A percentile compares a stretch with the other conserved stretches of the same genome.
Evolutionary conservation across 2,329 filamentous ascomycete genomes (phyloP).

Genomic region (Thielaviopsis euricoi): DNA sequence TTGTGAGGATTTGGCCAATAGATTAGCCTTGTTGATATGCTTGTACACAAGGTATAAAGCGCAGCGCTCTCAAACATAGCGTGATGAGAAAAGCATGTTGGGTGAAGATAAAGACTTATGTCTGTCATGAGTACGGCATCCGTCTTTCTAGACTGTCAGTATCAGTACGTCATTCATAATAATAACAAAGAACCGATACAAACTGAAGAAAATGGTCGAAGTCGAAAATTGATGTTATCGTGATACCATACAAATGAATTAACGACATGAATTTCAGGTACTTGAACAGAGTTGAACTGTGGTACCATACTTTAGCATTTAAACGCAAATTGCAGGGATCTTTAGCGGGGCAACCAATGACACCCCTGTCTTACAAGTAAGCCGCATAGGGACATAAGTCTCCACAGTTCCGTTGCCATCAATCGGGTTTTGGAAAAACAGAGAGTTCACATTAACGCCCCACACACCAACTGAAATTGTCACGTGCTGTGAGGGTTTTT

Average conservation of each 20-base stretch:
- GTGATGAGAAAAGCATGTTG: too few relatives aligned
- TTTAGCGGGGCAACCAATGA: conserved; percentile 4
- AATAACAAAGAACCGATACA: too few relatives aligned
- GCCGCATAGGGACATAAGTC: not conserved
- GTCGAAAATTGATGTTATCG: not conserved
- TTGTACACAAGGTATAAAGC: too few relatives aligned
- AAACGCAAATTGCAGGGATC: not conserved
- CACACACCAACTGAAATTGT: conserved; percentile 6
- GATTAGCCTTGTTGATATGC: too few relatives aligned
- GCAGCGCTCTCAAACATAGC: too few relatives aligned
- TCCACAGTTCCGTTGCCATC: not conserved
- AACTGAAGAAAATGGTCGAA: too few relatives aligned
- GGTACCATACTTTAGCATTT: not conserved
- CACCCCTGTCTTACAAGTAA: not conserved
- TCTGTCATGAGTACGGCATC: too few relatives aligned
- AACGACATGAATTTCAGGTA: not conserved
- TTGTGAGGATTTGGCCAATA: too few relatives aligned
- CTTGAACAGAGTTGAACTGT: not conserved
- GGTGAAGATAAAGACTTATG: too few relatives aligned
- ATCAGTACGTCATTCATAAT: too few relatives aligned
- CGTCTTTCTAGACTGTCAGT: too few relatives aligned
- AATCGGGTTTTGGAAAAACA: not conserved
- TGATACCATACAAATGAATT: not conserved
- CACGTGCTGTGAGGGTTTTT: conserved; percentile 12
- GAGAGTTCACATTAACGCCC: not conserved